A percentile compares a stretch with the other conserved stretches of the same genome.
Conservation (phyloP, 805 yeast species). For the Cyberlindnera lachancei region DNA sequence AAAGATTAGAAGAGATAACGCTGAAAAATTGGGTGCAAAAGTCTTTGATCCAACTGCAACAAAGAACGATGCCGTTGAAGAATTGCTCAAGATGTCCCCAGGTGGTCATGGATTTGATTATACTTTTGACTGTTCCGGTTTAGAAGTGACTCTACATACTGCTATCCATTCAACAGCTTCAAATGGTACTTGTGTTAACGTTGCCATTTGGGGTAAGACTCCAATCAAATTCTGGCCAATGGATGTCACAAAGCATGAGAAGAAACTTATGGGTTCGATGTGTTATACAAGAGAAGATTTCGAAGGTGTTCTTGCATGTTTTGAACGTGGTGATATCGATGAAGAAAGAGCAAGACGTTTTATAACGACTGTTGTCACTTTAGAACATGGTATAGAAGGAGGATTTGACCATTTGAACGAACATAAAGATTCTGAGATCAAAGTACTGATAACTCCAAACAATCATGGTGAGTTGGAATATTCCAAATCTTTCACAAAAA, state of each 20-base stretch:
- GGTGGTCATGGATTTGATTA: constrained; percentile 39
- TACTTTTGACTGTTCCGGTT: constrained; percentile 49
- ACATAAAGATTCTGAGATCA: constrained; percentile 49
- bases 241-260: constrained; percentile 49
- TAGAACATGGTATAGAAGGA: constrained; percentile 44
- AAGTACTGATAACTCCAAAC: constrained; percentile 45
- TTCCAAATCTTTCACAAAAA: constrained; percentile 12
- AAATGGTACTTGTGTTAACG: constrained; percentile 52
- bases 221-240: constrained; percentile 45
- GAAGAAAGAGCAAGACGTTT: constrained; percentile 36
- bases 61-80: constrained; percentile 30
- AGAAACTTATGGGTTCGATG: constrained; percentile 50
- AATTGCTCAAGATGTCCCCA: constrained; percentile 31
- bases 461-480: constrained; percentile 28
- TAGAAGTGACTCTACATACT: constrained; percentile 44
- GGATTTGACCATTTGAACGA: constrained; percentile 45
- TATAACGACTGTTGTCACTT: constrained; percentile 45
- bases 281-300: constrained; percentile 53
- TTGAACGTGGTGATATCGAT: constrained; percentile 38
- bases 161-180: constrained; percentile 42
- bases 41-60: constrained; percentile 40
- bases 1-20: constrained; percentile 39
- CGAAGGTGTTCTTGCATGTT: constrained; percentile 44
- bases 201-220: constrained; percentile 57
- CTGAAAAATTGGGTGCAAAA: constrained; percentile 38